phyloP scores from a whole-genome alignment of 2,329 filamentous ascomycete genomes.

The Curvularia hawaiiensis region DNA sequence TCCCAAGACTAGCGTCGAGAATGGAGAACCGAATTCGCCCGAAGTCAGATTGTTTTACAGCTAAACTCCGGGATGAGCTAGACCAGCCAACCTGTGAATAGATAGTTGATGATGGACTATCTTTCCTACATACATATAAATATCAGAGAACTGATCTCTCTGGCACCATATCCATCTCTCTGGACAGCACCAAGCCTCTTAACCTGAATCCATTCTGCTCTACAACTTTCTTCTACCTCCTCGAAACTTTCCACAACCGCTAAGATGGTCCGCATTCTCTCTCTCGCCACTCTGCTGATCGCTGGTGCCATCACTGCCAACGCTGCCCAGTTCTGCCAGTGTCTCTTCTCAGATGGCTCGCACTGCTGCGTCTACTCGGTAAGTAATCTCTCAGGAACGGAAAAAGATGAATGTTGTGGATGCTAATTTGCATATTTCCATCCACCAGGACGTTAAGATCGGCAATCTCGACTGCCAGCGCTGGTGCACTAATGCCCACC shows the following conservation, averaged over 20 bases:
- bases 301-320: constrained; percentile 5
- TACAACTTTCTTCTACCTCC: background rate
- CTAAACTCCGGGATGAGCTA: background rate
- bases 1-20: too few relatives aligned
- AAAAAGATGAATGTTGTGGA: background rate
- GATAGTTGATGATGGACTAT: background rate
- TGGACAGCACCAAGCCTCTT: background rate
- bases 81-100: background rate
- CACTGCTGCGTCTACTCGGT: constrained; percentile 10
- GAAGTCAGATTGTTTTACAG: too few relatives aligned
- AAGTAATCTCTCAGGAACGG: background rate
- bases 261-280: constrained; percentile 9
- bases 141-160: background rate
- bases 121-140: background rate
- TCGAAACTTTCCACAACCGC: background rate
- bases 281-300: constrained; percentile 6
- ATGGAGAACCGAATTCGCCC: too few relatives aligned
- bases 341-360: constrained; percentile 7
- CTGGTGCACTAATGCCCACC: constrained; percentile 11
- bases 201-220: background rate
- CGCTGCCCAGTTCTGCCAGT: constrained; percentile 10
- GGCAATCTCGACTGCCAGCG: constrained; percentile 10
- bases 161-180: background rate
- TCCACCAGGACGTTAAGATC: background rate
- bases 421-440: background rate